phyloP scores from a whole-genome alignment of 164 flowering plant species.

The Magnolia kwangsiensis region DNA sequence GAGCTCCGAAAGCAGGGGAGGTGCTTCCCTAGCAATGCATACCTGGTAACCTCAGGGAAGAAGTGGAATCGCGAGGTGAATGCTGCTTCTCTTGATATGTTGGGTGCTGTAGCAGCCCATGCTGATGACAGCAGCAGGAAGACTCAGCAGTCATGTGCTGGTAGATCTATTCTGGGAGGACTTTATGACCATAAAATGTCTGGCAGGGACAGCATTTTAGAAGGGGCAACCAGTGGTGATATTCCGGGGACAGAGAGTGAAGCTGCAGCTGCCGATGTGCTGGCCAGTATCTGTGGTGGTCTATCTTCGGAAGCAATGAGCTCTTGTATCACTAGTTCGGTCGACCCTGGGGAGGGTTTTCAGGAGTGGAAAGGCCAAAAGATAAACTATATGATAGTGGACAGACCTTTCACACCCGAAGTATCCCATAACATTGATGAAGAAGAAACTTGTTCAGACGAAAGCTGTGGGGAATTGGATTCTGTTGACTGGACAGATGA shows the following conservation, averaged over 20 bases:
- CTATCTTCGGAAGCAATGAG: slow-evolving; percentile 88
- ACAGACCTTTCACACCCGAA: slow-evolving; percentile 49
- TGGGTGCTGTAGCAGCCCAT: slow-evolving; percentile 65
- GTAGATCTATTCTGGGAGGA: slow-evolving; percentile 29
- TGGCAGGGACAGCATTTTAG: slow-evolving; percentile 26
- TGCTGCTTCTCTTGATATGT: slow-evolving; percentile 77
- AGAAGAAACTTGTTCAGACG: slow-evolving; percentile 80
- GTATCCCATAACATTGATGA: slow-evolving; percentile 57
- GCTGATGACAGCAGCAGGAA: slow-evolving; percentile 28
- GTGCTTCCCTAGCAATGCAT: slow-evolving; percentile 37
- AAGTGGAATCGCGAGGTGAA: slow-evolving; percentile 65
- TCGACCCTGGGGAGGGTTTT: slow-evolving; percentile 59
- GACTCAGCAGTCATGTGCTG: slow-evolving; percentile 22
- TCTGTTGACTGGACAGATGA: slow-evolving; percentile 89
- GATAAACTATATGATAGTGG: slow-evolving; percentile 23
- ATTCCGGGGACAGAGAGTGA: slow-evolving; percentile 45
- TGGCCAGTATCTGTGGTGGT: slow-evolving; percentile 86
- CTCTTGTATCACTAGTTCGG: slow-evolving; percentile 79
- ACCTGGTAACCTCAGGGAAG: slow-evolving; percentile 63
- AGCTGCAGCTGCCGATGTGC: slow-evolving; percentile 75
- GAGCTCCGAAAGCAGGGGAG: slow-evolving; percentile 44
- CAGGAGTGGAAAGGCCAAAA: slow-evolving; percentile 45
- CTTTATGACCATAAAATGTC: slow-evolving; percentile 16
- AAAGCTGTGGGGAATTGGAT: slow-evolving; percentile 82
- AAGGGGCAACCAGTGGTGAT: slow-evolving; percentile 37